A percentile compares a stretch with the other conserved stretches of the same genome.
These are phyloP conservation scores for Fusarium torreyae DNA, from an alignment of 2,329 filamentous ascomycete species.

Conservation along the genomic window DNA sequence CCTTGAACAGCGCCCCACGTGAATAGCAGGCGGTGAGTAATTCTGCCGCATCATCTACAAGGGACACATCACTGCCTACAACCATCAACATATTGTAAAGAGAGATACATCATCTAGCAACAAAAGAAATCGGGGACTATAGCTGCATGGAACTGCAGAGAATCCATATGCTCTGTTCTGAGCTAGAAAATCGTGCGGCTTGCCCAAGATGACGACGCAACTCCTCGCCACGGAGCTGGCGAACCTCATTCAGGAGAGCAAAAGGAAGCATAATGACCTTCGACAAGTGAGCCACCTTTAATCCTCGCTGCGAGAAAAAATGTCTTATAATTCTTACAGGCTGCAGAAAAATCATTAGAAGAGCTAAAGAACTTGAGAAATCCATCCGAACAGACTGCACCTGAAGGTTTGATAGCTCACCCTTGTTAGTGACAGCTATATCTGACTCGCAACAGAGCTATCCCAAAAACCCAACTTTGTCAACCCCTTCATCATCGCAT, in stretches of 20 bases:
- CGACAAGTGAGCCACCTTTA: conserved; percentile 73
- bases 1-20: conserved; percentile 37
- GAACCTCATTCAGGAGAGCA: conserved; percentile 95
- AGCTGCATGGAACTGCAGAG: conserved; percentile 50
- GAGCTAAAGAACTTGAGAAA: conserved; percentile 76
- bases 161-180: conserved; percentile 45
- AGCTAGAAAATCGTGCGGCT: conserved; percentile 41
- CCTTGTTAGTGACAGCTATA: conserved; percentile 26
- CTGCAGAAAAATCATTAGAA: conserved; percentile 92
- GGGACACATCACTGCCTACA: conserved; percentile 51
- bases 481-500: conserved; percentile 94
- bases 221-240: conserved; percentile 89
- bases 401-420: conserved; percentile 53
- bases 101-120: conserved; percentile 38
- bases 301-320: background rate
- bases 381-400: conserved; percentile 57
- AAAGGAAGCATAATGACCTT: conserved; percentile 92
- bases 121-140: conserved; percentile 18
- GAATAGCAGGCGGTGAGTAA: conserved; percentile 50
- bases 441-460: conserved; percentile 74
- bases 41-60: conserved; percentile 52
- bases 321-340: conserved; percentile 63
- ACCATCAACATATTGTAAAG: conserved; percentile 32
- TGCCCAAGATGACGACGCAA: conserved; percentile 85
- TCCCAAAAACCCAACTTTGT: conserved; percentile 86